Conservation (phyloP, 2,329 filamentous ascomycete species). For the Zalaria sp. region DNA sequence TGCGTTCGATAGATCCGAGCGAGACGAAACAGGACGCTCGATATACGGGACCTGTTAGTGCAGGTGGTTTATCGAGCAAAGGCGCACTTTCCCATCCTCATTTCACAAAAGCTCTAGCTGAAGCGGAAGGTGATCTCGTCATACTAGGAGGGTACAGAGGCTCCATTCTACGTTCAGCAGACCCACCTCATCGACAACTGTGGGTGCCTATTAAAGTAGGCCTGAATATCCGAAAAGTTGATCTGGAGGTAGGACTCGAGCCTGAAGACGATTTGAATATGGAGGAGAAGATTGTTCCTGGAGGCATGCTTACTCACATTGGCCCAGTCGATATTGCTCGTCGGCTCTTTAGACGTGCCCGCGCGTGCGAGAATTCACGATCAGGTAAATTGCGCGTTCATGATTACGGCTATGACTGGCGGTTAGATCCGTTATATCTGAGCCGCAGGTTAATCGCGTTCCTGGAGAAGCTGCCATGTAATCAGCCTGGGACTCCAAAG, state of each 20-base stretch:
- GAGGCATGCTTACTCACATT: slow-evolving; percentile 81
- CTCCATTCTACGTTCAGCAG: slow-evolving; percentile 73
- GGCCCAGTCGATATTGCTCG: slow-evolving; percentile 83
- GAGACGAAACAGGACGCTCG: not conserved
- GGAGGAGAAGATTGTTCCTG: slow-evolving; percentile 69
- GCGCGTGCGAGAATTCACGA: slow-evolving; percentile 58
- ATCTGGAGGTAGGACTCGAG: slow-evolving; percentile 73
- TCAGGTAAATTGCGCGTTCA: slow-evolving; percentile 62
- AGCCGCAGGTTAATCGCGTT: slow-evolving; percentile 60
- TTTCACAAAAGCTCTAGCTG: slow-evolving; percentile 43
- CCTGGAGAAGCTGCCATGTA: slow-evolving; percentile 60
- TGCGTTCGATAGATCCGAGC: not conserved
- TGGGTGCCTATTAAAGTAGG: slow-evolving; percentile 94
- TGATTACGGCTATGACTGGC: slow-evolving; percentile 93
- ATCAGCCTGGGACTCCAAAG: slow-evolving; percentile 40
- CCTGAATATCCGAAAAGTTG: slow-evolving; percentile 78
- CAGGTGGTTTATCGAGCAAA: slow-evolving; percentile 6
- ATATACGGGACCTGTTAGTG: slow-evolving; percentile 1
- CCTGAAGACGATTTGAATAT: slow-evolving; percentile 72
- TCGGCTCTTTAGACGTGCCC: slow-evolving; percentile 64
- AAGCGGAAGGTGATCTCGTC: slow-evolving; percentile 71
- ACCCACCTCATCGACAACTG: slow-evolving; percentile 69
- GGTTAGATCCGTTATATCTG: slow-evolving; percentile 65
- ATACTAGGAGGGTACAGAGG: slow-evolving; percentile 84
- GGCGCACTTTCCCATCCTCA: slow-evolving; percentile 33